Evolutionary conservation across 345 rosid genomes (phyloP).

Genomic region (Camelina sativa): DNA sequence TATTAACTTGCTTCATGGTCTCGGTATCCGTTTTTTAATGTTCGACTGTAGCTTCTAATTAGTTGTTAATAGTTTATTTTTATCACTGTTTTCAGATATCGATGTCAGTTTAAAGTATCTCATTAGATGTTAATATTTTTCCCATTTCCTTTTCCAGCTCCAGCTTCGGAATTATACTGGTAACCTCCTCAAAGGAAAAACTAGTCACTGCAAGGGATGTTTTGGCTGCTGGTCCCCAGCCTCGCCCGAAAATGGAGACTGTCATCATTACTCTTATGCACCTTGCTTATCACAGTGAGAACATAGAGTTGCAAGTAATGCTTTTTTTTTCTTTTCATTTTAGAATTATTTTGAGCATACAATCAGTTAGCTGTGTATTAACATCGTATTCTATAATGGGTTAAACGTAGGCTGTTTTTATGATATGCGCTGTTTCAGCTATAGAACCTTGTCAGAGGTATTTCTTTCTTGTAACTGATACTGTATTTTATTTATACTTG

Average conservation of each 20-base stretch:
- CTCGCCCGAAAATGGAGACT: slow-evolving; percentile 72
- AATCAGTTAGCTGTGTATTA: slow-evolving; percentile 16
- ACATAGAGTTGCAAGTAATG: slow-evolving; percentile 80
- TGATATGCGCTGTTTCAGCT: slow-evolving; percentile 81
- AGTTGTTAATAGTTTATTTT: slow-evolving; percentile 6
- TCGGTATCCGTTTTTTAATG: neutral
- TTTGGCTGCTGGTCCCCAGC: slow-evolving; percentile 77
- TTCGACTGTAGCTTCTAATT: slow-evolving; percentile 4
- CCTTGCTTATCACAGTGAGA: slow-evolving; percentile 86
- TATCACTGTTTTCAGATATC: slow-evolving; percentile 8
- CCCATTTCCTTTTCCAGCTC: slow-evolving; percentile 54
- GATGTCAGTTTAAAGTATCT: slow-evolving; percentile 13
- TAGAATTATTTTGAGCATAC: slow-evolving; percentile 4
- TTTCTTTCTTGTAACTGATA: slow-evolving; percentile 23
- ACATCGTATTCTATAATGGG: slow-evolving; percentile 28
- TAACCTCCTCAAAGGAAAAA: slow-evolving; percentile 66
- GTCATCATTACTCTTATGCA: slow-evolving; percentile 80
- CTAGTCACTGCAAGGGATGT: slow-evolving; percentile 74
- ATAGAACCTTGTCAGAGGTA: slow-evolving; percentile 85
- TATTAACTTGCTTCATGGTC: neutral
- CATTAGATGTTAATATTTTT: slow-evolving; percentile 15
- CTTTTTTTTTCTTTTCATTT: slow-evolving; percentile 19
- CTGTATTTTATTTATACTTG: slow-evolving; percentile 1
- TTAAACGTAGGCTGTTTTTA: slow-evolving; percentile 81
- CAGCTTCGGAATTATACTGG: slow-evolving; percentile 74